phyloP scores from a whole-genome alignment of 139 green algal species.

The Chlorella sp. region DNA sequence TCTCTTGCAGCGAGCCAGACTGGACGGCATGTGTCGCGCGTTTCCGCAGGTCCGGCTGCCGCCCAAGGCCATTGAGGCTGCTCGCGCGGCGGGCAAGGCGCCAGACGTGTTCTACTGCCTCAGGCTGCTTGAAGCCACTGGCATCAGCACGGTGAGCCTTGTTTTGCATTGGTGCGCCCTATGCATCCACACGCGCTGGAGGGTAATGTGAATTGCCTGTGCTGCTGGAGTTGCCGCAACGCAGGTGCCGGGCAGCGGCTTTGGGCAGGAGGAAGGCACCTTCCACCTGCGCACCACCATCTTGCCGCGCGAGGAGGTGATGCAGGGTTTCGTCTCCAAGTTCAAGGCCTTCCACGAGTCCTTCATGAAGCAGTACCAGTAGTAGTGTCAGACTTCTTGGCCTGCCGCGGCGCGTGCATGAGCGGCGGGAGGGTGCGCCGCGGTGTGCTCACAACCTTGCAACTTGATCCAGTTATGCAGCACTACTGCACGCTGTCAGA shows the following conservation, averaged over 20 bases:
- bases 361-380: constrained; percentile 32
- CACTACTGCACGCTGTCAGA: too few relatives aligned
- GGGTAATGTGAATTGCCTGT: too few relatives aligned
- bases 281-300: constrained; percentile 96
- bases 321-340: constrained; percentile 56
- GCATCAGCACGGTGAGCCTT: constrained; percentile 64
- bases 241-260: constrained; percentile 74
- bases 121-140: constrained; percentile 74
- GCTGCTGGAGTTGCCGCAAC: constrained; percentile 9
- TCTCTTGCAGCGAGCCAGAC: not conserved
- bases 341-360: constrained; percentile 76
- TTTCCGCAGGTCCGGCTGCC: constrained; percentile 39
- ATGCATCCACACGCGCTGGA: too few relatives aligned
- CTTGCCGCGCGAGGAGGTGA: constrained; percentile 82
- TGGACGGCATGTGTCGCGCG: not conserved
- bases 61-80: constrained; percentile 57
- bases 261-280: constrained; percentile 68
- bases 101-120: constrained; percentile 88
- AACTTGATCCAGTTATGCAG: too few relatives aligned
- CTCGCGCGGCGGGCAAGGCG: constrained; percentile 64
- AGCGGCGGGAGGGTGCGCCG: too few relatives aligned
- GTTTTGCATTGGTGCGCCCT: too few relatives aligned
- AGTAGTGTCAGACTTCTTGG: not conserved
- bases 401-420: too few relatives aligned
- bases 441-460: too few relatives aligned